Evolutionary conservation across 164 flowering plant genomes (phyloP), one percentile per base, ranked within the genome.

Genomic region (Tetrastigma voinierianum): DNA sequence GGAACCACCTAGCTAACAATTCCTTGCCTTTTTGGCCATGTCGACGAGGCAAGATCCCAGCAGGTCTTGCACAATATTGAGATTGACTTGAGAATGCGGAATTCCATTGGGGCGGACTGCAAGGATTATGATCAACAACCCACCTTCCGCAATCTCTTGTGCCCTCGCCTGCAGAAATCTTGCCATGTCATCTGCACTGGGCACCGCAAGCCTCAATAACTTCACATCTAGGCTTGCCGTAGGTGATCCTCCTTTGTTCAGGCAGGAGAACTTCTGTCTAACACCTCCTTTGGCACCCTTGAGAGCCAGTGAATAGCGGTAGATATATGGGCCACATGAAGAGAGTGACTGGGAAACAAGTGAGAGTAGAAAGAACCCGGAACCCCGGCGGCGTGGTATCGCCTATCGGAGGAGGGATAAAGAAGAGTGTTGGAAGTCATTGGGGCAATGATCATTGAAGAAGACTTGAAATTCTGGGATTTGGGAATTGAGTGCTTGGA

Each of bases 261-360:
- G 9, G 71, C 67, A 2, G 59, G 67, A 16, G 75, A 67, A 14
- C 17, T 49, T 9, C 1, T 48, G 32, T 62, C 64, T 11, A 15
- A 16, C 15, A 72, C 0, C 14, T 51, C 74, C 40, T 62, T 16
- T 2, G 77, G 77, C 44, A 44, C 44, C 8, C 13, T 52, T 2
- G 77, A 74, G 10, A 74, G 67, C 74, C 74, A 74, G 8, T 70
- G 74, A 10, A 70, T 19, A 3, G 77, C 25, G 19, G 9, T 56
- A 1, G 64, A 56, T 7, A 53, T 55, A 54, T 74, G 64, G 0
- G 18, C 64, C 9, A 70, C 10, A 18, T 74, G 68, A 9, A 74
- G 54, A 13, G 72, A 55, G 13, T 58, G 20, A 1, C 24, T 16
- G 4, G 74, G 77, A 19, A 70, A 70, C 5, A 74, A 40, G 2